Evolutionary conservation across 345 rosid genomes (phyloP).

Genomic region (Trapa incisa): DNA sequence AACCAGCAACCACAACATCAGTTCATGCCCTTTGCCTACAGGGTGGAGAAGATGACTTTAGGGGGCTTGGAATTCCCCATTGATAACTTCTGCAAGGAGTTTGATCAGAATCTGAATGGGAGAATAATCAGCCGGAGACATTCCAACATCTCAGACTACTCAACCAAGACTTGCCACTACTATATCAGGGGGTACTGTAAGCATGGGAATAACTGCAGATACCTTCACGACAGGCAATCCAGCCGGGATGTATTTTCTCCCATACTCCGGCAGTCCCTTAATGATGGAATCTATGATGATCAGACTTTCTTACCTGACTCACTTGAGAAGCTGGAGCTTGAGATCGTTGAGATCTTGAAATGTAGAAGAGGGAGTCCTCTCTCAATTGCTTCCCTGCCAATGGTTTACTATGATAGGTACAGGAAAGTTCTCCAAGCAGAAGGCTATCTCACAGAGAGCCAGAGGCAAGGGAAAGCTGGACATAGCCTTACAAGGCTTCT

Average conservation of each 20-base stretch:
- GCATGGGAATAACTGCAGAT: constrained; percentile 53
- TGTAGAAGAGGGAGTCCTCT: constrained; percentile 44
- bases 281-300: constrained; percentile 23
- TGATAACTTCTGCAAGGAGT: constrained; percentile 26
- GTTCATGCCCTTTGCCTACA: constrained; percentile 32
- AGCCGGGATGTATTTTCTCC: constrained; percentile 21
- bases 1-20: constrained; percentile 26
- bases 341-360: constrained; percentile 43
- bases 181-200: constrained; percentile 54
- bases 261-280: constrained; percentile 13
- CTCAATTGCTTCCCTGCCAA: constrained; percentile 58
- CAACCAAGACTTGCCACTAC: constrained; percentile 43
- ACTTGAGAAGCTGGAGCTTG: constrained; percentile 38
- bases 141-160: constrained; percentile 22
- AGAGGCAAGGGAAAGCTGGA: constrained; percentile 61
- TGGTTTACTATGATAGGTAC: constrained; percentile 47
- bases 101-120: constrained; percentile 13
- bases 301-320: constrained; percentile 26
- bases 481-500: constrained; percentile 58
- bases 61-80: constrained; percentile 19
- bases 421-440: constrained; percentile 57
- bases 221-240: constrained; percentile 30
- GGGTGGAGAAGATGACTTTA: constrained; percentile 18
- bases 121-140: constrained; percentile 16
- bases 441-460: constrained; percentile 66